Base-by-base conservation (phyloP, 2,329 filamentous ascomycete species). In the Orbilia javanica region DNA sequence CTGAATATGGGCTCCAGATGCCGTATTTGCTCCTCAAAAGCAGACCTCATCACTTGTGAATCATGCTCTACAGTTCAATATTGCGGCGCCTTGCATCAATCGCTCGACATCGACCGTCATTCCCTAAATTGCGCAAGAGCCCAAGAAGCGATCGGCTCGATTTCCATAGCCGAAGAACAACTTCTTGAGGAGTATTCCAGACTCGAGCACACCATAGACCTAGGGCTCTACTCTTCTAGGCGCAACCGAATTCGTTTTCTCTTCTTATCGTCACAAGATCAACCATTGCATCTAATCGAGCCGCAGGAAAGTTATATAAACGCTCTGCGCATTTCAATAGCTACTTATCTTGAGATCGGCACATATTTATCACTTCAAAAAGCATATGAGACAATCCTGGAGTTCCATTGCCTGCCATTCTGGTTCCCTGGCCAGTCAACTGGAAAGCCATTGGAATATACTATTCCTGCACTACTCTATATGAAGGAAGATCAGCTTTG, bases 401-500 rank as follows among this genome's bases (percentile, higher is more conserved):
- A 57, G 18, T 39, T 36, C 10, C 29, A 36, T 36, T 22, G 5
- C 5, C 11, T 57, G 6, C 4, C 2, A 31, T 7, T 31, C 15
- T 11, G 13, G 8, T 20, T 11, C 10, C 18, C 8, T 4, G 6
- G n/a, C 10, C 42, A n/a, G 20, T 55, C 64, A 6, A n/a, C n/a
- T 0, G 18, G 22, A 11, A 22, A 20, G 34, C 48, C 36, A 4
- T 4, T 57, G 15, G 20, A 44, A 25, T 53, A 55, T 22, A 57
- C 64, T 13, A n/a, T 57, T 46, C 48, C 50, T 10, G 44, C 22
- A 3, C 64, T 57, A 13, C 25, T 68, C 0, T 68, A 27, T 42
- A 52, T 22, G 13, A 34, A 42, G 34, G 64, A 57, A 15, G 64
- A 68, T 34, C 64, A 68, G 18, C 11, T 55, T n/a, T 68, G 64